Base-by-base conservation (phyloP, 306 rosid genomes). In the Begonia fuchsioides region DNA sequence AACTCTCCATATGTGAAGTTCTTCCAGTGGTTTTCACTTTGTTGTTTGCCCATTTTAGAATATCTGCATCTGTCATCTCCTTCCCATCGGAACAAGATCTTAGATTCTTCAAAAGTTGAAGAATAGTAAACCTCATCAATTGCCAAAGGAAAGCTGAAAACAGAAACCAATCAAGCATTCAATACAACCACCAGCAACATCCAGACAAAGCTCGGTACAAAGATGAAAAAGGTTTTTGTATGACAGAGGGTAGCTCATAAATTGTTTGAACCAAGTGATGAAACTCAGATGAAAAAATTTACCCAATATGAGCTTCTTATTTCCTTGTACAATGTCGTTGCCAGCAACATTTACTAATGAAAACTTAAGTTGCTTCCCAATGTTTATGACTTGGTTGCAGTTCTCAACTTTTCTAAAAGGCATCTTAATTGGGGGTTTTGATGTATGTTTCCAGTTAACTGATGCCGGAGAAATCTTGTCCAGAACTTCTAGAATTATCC, bases 331-430 rank as follows among this genome's bases (percentile, higher is more conserved):
- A 61, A 90, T 81, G 56, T 90, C 98, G 59, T 84, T 81, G 57
- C 98, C 98, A 54, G 98, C 98, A 68, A 90, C 57, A 61, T 90
- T 90, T 52, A 90, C 98, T 51, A 90, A 61, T 13, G 98, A 90
- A 74, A 90, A 90, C 56, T 79, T 85, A 53, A 90, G 57, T 54
- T 90, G 95, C 59, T 79, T 90, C 73, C 98, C 98, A 5, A 90
- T 63, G 66, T 81, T 85, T 50, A 90, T 87, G 18, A 85, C 95
- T 69, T 90, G 98, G 59, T 90, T 90, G 65, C 98, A 90, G 66
- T 90, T 90, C 65, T 90, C 95, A n/a, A 90, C 94, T 81, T 90
- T 90, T 68, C 70, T 90, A 55, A 90, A 85, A 38, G 98, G 98
- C 98, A 90, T 85, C 72, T 85, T 85, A 35, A 90, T 85, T 4